Percentiles rank a stretch among this genome's conserved stretches.
Conservation (phyloP, 176 grass and related monocot genomes). For the Ampelocalamus luodianensis region DNA sequence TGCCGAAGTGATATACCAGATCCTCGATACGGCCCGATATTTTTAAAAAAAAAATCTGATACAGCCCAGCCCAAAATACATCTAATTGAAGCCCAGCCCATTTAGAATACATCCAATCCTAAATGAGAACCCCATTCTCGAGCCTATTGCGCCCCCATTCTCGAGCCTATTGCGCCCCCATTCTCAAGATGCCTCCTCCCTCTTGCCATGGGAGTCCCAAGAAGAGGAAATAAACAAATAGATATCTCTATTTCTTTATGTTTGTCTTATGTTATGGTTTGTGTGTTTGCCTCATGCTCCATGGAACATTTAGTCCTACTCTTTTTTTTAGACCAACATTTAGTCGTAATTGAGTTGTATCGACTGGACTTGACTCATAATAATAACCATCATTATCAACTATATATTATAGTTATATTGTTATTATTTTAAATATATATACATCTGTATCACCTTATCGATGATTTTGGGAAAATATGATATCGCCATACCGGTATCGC, state of each 20-base stretch:
- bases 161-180: neutral
- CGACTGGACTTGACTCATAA: neutral
- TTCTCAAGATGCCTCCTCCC: neutral
- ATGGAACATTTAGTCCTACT: constrained; percentile 9
- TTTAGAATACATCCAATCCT: neutral
- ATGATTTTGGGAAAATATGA: neutral
- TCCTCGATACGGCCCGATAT: neutral
- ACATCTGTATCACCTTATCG: neutral
- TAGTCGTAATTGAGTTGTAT: neutral
- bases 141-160: neutral
- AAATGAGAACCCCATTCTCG: neutral
- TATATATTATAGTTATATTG: neutral
- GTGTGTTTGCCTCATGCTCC: neutral
- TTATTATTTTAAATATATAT: neutral
- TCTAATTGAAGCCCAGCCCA: neutral
- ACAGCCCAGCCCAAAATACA: neutral
- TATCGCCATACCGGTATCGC: neutral
- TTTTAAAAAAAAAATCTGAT: neutral
- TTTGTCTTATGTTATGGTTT: neutral
- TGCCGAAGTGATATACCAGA: neutral
- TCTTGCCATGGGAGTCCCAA: neutral
- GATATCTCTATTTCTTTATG: neutral
- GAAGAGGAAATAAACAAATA: neutral
- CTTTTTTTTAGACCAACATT: neutral
- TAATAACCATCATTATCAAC: neutral